Evolutionary conservation across 139 green algal genomes (phyloP), one percentile per base, ranked within the genome.

Genomic region (Chlorella sp.): DNA sequence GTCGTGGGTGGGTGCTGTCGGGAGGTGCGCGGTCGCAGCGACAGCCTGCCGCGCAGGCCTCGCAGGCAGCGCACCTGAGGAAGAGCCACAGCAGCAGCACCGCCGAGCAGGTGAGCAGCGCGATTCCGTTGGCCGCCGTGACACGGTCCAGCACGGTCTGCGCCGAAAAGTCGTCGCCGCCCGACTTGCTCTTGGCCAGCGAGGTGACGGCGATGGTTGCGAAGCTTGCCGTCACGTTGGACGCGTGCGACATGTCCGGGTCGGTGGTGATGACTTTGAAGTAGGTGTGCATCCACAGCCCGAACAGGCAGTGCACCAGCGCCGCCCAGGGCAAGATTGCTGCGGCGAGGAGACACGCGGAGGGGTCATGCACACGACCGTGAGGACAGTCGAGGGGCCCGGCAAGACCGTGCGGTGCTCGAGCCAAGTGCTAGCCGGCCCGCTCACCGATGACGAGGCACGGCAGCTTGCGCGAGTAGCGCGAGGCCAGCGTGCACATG

Each of bases 251-350:
- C n/a, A n/a, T n/a, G n/a, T n/a, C n/a, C n/a, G n/a, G n/a, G 42
- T 66, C 63, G 14, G 2, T 65, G 36, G 26, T 35, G 3, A 32
- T 17, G 6, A 70, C 69, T 2, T 67, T n/a, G 76, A 88, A 88
- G 76, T 84, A 76, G 10, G 79, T 88, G 75, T 88, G 74, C 83
- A 84, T 83, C 83, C 83, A 88, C 50, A 88, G 4, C 4, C 83
- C 83, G 62, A 88, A 84, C 1, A 72, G 70, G 49, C 77, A 84
- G 71, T 88, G 83, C 1, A 73, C 68, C 0, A 82, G 60, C 3
- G 70, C 73, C 26, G 81, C 64, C 74, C 77, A 88, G 5, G 83
- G 83, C 50, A 88, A 74, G 34, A 85, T 35, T 33, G 32, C 83
- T 88, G 74, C 20, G 30, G 42, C 17, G 10, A 17, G 10, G 17